phyloP scores from a whole-genome alignment of 345 rosid genomes.

The Conringia planisiliqua region DNA sequence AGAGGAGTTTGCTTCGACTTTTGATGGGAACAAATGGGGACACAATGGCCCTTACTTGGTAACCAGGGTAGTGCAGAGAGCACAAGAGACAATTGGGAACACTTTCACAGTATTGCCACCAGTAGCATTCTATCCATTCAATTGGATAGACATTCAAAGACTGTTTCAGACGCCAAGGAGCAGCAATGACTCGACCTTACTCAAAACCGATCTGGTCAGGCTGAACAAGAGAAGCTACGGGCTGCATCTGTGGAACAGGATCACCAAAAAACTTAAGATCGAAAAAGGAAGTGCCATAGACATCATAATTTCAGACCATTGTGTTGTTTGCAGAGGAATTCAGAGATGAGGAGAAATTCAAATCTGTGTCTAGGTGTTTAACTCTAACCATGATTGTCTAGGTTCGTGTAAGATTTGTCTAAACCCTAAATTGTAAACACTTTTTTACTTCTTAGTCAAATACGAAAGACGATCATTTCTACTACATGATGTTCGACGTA shows the following conservation, averaged over 20 bases:
- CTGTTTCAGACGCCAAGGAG: slow-evolving; percentile 51
- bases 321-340: slow-evolving; percentile 48
- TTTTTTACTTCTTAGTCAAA: background rate
- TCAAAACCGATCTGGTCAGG: slow-evolving; percentile 47
- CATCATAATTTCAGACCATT: slow-evolving; percentile 44
- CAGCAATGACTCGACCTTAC: slow-evolving; percentile 36
- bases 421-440: background rate
- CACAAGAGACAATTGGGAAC: slow-evolving; percentile 36
- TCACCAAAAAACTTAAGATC: slow-evolving; percentile 45
- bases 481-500: background rate
- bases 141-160: slow-evolving; percentile 56
- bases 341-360: slow-evolving; percentile 7
- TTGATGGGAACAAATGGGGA: slow-evolving; percentile 84
- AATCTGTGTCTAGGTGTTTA: background rate
- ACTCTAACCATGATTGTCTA: background rate
- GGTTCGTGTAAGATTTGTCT: slow-evolving; percentile 7
- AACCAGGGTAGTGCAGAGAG: slow-evolving; percentile 53
- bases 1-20: slow-evolving; percentile 65
- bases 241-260: slow-evolving; percentile 79
- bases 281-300: slow-evolving; percentile 66
- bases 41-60: slow-evolving; percentile 84
- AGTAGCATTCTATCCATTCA: slow-evolving; percentile 63
- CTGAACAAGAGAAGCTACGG: slow-evolving; percentile 50
- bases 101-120: slow-evolving; percentile 60
- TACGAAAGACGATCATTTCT: background rate